These are phyloP conservation scores for Xerocomellus intermedius DNA, from an alignment of 768 basidiomycete species.

Conservation along the genomic window DNA sequence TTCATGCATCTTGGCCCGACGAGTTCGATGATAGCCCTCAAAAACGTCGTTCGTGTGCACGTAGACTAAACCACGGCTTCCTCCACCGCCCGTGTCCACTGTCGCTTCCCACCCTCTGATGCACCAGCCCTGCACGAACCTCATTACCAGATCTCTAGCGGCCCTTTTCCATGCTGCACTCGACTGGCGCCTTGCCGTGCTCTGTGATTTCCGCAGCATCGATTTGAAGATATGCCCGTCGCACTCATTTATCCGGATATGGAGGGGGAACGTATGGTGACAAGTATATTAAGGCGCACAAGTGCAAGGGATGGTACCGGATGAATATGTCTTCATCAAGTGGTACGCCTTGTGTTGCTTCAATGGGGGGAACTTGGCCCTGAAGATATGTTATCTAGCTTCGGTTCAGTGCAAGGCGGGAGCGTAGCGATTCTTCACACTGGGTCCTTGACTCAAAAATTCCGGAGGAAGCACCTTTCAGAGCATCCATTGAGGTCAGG, in stretches of 20 bases:
- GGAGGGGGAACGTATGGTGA: not conserved
- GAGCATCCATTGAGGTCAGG: not conserved
- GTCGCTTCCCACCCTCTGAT: not conserved
- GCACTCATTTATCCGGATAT: not conserved
- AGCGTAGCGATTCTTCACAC: not conserved
- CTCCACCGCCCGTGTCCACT: not conserved
- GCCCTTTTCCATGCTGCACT: not conserved
- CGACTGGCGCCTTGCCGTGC: not conserved
- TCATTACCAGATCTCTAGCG: not conserved
- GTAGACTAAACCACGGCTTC: not conserved
- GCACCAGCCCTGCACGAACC: not conserved
- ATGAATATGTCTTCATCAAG: not conserved
- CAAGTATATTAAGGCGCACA: not conserved
- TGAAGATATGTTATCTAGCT: not conserved
- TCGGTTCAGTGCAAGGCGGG: not conserved
- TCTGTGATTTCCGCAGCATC: not conserved
- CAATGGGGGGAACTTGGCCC: not conserved
- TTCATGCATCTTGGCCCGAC: too few species aligned
- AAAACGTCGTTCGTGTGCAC: not conserved
- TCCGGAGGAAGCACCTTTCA: not conserved
- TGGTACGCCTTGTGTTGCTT: not conserved
- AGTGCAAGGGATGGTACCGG: not conserved
- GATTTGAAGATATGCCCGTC: not conserved
- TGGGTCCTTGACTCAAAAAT: not conserved
- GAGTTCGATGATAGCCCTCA: not conserved